Percentiles rank a stretch among this genome's conserved stretches.
These are phyloP conservation scores for Candida ovalis DNA, from an alignment of 805 yeast genomes.

Conservation along the genomic window DNA sequence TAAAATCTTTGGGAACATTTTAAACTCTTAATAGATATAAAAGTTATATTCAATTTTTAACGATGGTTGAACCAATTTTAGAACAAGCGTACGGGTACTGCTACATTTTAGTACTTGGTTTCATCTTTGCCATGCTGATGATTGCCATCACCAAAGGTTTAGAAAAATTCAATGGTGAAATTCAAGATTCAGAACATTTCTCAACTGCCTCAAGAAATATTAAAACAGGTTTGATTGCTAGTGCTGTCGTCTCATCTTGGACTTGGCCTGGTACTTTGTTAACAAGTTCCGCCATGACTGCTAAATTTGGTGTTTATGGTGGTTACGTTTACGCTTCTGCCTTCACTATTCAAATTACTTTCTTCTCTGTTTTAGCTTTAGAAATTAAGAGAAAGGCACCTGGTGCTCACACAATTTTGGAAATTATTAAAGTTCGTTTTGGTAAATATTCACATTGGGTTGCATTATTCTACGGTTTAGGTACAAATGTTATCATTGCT, in stretches of 20 bases:
- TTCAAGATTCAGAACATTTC: slow-evolving; percentile 41
- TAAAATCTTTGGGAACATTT: not conserved
- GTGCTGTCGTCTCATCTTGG: slow-evolving; percentile 42
- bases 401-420: slow-evolving; percentile 39
- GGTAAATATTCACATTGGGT: slow-evolving; percentile 36
- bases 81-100: slow-evolving; percentile 38
- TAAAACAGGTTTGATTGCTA: slow-evolving; percentile 39
- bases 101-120: slow-evolving; percentile 38
- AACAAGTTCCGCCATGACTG: slow-evolving; percentile 11
- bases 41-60: not conserved
- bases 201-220: slow-evolving; percentile 43
- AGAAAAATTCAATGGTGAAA: slow-evolving; percentile 34
- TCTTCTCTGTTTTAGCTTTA: slow-evolving; percentile 35
- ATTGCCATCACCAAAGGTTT: slow-evolving; percentile 34
- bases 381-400: slow-evolving; percentile 40
- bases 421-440: slow-evolving; percentile 35
- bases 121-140: slow-evolving; percentile 43
- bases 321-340: slow-evolving; percentile 27
- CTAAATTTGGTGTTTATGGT: slow-evolving; percentile 3
- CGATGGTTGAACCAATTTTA: slow-evolving; percentile 22
- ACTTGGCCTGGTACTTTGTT: slow-evolving; percentile 30
- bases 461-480: slow-evolving; percentile 34
- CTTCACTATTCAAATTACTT: slow-evolving; percentile 35
- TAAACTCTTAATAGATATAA: too few species aligned
- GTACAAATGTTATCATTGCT: slow-evolving; percentile 36